Evolutionary conservation across 192 early-diverging fungal species (phyloP), one percentile per base, ranked within the genome.

Genomic region (Funneliformis geosporum): DNA sequence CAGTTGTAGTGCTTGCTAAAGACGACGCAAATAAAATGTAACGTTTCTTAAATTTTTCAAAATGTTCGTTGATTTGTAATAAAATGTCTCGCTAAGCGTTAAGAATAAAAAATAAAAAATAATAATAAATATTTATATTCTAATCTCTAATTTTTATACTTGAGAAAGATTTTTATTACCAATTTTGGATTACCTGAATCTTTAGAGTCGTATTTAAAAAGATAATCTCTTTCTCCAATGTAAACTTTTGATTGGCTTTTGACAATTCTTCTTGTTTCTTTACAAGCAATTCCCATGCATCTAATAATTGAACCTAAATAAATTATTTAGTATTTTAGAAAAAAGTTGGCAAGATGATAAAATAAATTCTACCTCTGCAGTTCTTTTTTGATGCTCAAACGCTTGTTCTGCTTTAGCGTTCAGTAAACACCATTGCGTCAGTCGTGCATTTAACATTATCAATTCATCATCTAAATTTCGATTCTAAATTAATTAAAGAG

Each of bases 371-470:
- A 75, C 73, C 59, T 75, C 73, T 27, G 50, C 42, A 38, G 64
- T 27, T 50, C 42, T 11, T 66, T 78, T 78, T 50, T 67, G 61
- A 66, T 5, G 67, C 27, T 78, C 76, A 43, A 78, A 78, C 1
- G 76, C 55, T 4, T 50, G 76, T 28, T 33, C 39, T 28, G 76
- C 60, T 46, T 78, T 64, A 8, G 65, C 25, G 38, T 78, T 78
- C 4, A 78, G 16, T 8, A 78, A 78, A 78, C 60, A 64, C 76
- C 76, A 78, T 39, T 78, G 76, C 16, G 25, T 78, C 21, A 78
- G 67, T 25, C 76, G 61, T n/a, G 76, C 43, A 50, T 78, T 78
- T 39, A 78, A 39, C 76, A 78, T 78, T 67, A 38, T 28, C 8
- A 78, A 38, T 25, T 78, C 76, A 47, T 78, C 76, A 46, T 78